Base-by-base conservation (phyloP, 1,139 yeast species). In the Pichia sp. region DNA sequence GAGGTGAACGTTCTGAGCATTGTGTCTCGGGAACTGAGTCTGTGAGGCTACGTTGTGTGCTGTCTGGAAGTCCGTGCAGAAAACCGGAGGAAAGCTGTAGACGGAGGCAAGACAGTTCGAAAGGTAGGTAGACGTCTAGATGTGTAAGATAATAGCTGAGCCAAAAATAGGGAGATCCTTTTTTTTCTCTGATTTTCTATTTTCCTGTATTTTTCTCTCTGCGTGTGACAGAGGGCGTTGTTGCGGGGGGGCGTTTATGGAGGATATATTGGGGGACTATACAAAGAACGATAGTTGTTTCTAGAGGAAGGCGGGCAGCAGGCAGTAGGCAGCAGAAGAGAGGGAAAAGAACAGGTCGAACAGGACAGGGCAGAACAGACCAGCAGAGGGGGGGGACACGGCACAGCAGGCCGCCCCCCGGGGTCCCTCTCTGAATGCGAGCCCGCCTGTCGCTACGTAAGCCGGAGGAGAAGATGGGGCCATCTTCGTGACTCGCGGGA, bases 1-100 rank as follows among this genome's bases (percentile, higher is more conserved):
- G 63, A 38, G 8, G 69, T 65, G 43, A 66, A 42, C 16, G 64
- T 54, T 62, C 70, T 67, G 10, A 67, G 57, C 71, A 67, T 67
- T 24, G 17, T 44, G 12, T 20, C 24, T 20, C 24, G 24, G 24
- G 24, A 20, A 20, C 24, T 20, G 24, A 3, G 24, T 20, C 24
- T 20, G 24, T 20, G 3, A 3, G 24, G 24, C 24, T 20, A 20
- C 24, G 24, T 3, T 20, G 24, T 20, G 24, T 20, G 24, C 24
- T 20, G 24, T 20, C 24, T 20, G 24, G 24, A 20, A 20, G 24
- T 20, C 24, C 2, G 24, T 31, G 34, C 34, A 31, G 34, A 31
- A 31, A 12, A 31, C 34, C 34, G 34, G 24, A 20, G 2, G 24
- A 20, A 20, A 20, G 24, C 24, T 20, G 24, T 20, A 20, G 3